Conservation (phyloP, 2,329 filamentous ascomycete genomes). For the Endothia cerciana region DNA sequence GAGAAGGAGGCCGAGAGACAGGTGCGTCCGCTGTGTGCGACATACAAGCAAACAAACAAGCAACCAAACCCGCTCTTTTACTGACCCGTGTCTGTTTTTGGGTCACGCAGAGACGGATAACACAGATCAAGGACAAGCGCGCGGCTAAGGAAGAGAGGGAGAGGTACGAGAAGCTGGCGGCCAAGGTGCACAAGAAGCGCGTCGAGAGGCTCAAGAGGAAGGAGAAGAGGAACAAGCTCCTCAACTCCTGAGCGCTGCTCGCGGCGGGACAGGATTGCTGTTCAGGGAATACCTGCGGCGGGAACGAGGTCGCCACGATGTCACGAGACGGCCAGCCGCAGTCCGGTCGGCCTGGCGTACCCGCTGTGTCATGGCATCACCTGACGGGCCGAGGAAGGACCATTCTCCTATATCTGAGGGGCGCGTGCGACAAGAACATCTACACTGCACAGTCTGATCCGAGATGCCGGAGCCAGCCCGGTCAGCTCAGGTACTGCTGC, state of each 20-base stretch:
- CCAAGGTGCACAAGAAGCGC: constrained; percentile 96
- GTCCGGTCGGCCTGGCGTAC: constrained; percentile 6
- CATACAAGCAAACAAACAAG: constrained; percentile 14
- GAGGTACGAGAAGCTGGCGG: constrained; percentile 89
- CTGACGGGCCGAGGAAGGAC: neutral
- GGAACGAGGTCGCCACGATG: neutral
- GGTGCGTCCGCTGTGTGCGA: constrained; percentile 52
- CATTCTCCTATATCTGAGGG: neutral
- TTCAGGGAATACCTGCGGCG: constrained; percentile 14
- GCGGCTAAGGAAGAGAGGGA: constrained; percentile 91
- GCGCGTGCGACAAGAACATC: neutral
- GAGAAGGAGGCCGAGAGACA: constrained; percentile 90
- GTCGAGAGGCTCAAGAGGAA: constrained; percentile 91
- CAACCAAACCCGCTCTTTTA: neutral
- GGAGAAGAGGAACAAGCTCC: constrained; percentile 92
- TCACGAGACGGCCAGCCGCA: neutral
- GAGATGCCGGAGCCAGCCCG: neutral
- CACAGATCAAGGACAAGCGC: constrained; percentile 82
- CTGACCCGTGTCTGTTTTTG: constrained; percentile 25
- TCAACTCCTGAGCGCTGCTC: constrained; percentile 61
- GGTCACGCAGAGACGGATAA: constrained; percentile 66
- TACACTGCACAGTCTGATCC: neutral
- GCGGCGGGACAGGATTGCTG: constrained; percentile 5
- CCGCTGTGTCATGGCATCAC: constrained; percentile 16
- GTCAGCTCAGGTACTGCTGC: neutral